Base-by-base conservation (phyloP, 768 basidiomycete genomes). In the Boletales sp. region DNA sequence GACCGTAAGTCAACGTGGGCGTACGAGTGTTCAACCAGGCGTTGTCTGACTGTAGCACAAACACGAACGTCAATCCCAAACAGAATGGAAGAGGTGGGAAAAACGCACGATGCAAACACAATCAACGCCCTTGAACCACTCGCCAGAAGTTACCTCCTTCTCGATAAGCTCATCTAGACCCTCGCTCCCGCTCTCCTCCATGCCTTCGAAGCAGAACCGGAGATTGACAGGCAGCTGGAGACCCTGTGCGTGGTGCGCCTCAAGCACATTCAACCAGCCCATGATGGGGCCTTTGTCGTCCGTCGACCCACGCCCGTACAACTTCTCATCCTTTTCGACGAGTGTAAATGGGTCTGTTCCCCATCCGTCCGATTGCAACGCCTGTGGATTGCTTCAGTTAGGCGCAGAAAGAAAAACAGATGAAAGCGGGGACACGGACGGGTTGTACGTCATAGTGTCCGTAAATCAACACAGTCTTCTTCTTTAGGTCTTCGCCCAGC, bases 401-500 rank as follows among this genome's bases (percentile, higher is more conserved):
- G 15, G 34, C 13, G 7, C 11, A 27, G 24, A 27, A 27, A 5
- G 24, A 5, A 27, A 27, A 6, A 27, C 4, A 27, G 4, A 21
- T n/a, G n/a, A 38, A 3, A 24, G 41, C 48, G 29, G 30, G 24
- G 13, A 8, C 6, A 39, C 82, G 44, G 51, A 90, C 89, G 9
- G 94, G 94, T 61, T 97, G 94, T 7, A 97, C 94, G 64, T 97
- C 94, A 62, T 91, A 95, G 67, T 97, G 94, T 2, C 92, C 94
- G 64, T 97, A 97, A 30, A 97, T 71, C 27, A 95, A 78, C 30
- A 97, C 83, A 0, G 94, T 98, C 80, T 90, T 94, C 83, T 97
- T 97, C 62, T 73, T 81, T 13, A 82, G 83, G 68, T 97, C 91
- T 34, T 83, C 75, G 4, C 95, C 95, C 55, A 93, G 74, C 56